Evolutionary conservation across 768 basidiomycete genomes (phyloP).

Genomic region (Boletus fagicola): DNA sequence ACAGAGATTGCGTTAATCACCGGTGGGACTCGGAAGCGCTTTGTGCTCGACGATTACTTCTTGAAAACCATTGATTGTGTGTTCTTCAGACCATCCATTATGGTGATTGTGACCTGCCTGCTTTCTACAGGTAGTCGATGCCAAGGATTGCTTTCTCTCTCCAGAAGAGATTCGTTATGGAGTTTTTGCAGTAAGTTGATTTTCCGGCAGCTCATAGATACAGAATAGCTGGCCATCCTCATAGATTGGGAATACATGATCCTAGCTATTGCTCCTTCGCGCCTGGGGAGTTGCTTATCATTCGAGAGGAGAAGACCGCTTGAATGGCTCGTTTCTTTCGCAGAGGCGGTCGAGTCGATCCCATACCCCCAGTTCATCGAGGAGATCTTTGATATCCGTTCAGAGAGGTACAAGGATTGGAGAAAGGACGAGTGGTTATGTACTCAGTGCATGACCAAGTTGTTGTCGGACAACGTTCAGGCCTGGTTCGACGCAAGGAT

Average conservation of each 20-base stretch:
- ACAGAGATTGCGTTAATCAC: conserved; percentile 1
- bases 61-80: conserved; percentile 25
- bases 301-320: conserved; percentile 5
- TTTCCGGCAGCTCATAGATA: neutral
- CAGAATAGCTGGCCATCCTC: neutral
- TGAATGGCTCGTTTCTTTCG: conserved; percentile 3
- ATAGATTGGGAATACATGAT: conserved; percentile 23
- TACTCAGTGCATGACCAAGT: conserved; percentile 25
- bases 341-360: conserved; percentile 1
- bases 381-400: conserved; percentile 21
- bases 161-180: conserved; percentile 23
- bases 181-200: conserved; percentile 29
- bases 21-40: neutral
- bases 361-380: conserved; percentile 12
- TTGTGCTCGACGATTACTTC: conserved; percentile 21
- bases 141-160: conserved; percentile 8
- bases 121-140: conserved; percentile 3
- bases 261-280: neutral
- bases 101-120: neutral
- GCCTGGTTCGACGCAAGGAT: conserved; percentile 13
- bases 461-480: conserved; percentile 16
- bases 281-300: conserved; percentile 5
- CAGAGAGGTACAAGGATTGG: conserved; percentile 27
- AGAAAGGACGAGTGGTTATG: conserved; percentile 34
- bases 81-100: neutral